Conservation (phyloP, 2,329 filamentous ascomycete genomes). For the Thermothelomyces thermophilus region DNA sequence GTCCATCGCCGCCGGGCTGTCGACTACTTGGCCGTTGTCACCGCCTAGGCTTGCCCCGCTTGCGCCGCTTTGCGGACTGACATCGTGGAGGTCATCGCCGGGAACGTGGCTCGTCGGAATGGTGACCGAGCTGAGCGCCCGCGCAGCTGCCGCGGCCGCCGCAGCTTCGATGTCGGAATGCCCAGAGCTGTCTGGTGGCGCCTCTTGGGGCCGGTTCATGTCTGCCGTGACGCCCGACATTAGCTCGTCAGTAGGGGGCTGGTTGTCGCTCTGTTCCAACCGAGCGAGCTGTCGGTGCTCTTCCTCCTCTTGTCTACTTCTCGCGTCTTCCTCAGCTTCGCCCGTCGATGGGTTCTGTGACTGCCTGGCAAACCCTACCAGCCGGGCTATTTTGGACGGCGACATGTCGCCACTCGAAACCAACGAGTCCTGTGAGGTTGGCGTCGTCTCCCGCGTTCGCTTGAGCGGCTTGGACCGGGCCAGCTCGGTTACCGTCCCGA, state of each 20-base stretch:
- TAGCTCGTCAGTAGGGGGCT: slow-evolving; percentile 46
- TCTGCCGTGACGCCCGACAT: slow-evolving; percentile 46
- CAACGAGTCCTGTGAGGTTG: slow-evolving; percentile 33
- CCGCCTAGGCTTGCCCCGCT: slow-evolving; percentile 37
- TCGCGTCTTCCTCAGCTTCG: slow-evolving; percentile 49
- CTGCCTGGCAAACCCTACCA: slow-evolving; percentile 36
- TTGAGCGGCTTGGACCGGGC: slow-evolving; percentile 38
- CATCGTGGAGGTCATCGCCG: slow-evolving; percentile 36
- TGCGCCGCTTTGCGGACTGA: slow-evolving; percentile 38
- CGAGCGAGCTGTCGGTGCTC: slow-evolving; percentile 32
- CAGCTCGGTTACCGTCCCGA: slow-evolving; percentile 35
- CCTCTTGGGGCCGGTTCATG: slow-evolving; percentile 52
- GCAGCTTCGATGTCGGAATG: slow-evolving; percentile 32
- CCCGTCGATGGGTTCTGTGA: slow-evolving; percentile 45
- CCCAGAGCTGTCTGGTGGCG: slow-evolving; percentile 29
- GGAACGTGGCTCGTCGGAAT: slow-evolving; percentile 30
- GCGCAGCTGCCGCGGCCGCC: slow-evolving; percentile 36
- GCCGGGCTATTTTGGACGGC: slow-evolving; percentile 48
- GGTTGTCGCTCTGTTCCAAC: slow-evolving; percentile 4
- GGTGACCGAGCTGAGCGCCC: slow-evolving; percentile 30
- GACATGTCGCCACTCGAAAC: slow-evolving; percentile 37
- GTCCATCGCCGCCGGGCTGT: slow-evolving; percentile 50
- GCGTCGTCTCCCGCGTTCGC: slow-evolving; percentile 43
- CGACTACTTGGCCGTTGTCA: slow-evolving; percentile 36
- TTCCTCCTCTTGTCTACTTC: slow-evolving; percentile 43